These are phyloP conservation scores for Darksidea phi DNA, from an alignment of 495 filamentous ascomycete genomes.

Conservation along the genomic window DNA sequence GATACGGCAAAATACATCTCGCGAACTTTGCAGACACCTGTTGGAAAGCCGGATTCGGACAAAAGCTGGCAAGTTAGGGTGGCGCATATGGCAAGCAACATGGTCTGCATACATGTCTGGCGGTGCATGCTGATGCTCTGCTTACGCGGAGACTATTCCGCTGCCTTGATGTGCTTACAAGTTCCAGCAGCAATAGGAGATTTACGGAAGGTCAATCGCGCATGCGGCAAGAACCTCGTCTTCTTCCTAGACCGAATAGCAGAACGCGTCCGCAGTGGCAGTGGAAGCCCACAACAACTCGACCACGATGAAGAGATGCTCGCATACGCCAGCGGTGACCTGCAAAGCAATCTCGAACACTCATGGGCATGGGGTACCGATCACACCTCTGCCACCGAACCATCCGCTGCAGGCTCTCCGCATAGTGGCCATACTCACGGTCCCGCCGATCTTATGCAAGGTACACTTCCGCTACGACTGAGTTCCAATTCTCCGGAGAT, in stretches of 20 bases:
- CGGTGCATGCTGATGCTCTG: constrained; percentile 81
- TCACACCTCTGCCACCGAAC: constrained; percentile 10
- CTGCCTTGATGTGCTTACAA: constrained; percentile 70
- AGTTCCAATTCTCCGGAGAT: constrained; percentile 46
- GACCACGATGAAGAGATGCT: constrained; percentile 89
- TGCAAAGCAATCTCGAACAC: constrained; percentile 77
- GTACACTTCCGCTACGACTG: constrained; percentile 33
- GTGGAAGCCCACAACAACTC: constrained; percentile 50
- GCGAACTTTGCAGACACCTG: constrained; percentile 44
- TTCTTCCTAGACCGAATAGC: constrained; percentile 74
- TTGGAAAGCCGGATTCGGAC: constrained; percentile 4
- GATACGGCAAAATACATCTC: constrained; percentile 76
- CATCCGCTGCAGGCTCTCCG: constrained; percentile 25
- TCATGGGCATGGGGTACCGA: constrained; percentile 87
- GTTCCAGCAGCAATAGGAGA: constrained; percentile 67
- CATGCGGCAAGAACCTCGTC: constrained; percentile 78
- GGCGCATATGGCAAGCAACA: constrained; percentile 57
- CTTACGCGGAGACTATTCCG: constrained; percentile 67
- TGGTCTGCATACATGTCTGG: constrained; percentile 85
- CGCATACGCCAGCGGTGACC: constrained; percentile 82
- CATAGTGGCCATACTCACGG: constrained; percentile 19
- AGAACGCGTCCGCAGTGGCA: constrained; percentile 55
- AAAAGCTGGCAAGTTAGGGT: constrained; percentile 50
- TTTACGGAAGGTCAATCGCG: constrained; percentile 66
- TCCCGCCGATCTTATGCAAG: constrained; percentile 20